Evolutionary conservation across 768 basidiomycete species (phyloP).

Genomic region (Agrocybe praecox): DNA sequence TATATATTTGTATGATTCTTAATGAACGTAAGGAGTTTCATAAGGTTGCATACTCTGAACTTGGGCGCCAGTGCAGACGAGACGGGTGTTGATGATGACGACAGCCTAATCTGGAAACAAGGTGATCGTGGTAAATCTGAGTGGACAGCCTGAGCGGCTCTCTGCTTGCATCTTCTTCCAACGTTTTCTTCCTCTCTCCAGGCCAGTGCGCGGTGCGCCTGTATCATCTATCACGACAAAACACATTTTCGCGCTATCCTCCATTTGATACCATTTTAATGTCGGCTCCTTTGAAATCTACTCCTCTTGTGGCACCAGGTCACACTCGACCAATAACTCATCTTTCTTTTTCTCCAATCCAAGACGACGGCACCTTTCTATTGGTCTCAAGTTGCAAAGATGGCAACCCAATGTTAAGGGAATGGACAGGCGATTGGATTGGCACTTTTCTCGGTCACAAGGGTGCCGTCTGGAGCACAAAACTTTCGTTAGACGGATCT

Average conservation of each 20-base stretch:
- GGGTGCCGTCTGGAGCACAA: conserved; percentile 97
- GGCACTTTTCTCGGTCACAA: conserved; percentile 90
- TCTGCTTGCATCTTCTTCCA: conserved; percentile 6
- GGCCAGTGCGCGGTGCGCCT: conserved; percentile 59
- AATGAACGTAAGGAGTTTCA: too few species aligned
- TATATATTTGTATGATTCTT: too few species aligned
- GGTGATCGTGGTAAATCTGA: background rate
- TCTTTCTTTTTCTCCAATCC: conserved; percentile 87
- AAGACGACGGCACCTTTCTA: conserved; percentile 85
- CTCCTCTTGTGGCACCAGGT: conserved; percentile 83
- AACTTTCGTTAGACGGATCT: conserved; percentile 84
- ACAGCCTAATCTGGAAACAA: background rate
- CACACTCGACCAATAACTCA: conserved; percentile 91
- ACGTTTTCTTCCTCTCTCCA: conserved; percentile 12
- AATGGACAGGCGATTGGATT: conserved; percentile 99
- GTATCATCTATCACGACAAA: conserved; percentile 44
- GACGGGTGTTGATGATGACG: background rate
- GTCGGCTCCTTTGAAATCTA: conserved; percentile 65
- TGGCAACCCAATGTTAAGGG: conserved; percentile 95
- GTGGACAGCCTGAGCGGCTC: background rate
- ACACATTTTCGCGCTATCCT: conserved; percentile 16
- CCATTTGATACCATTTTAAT: conserved; percentile 44
- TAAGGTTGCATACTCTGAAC: too few species aligned
- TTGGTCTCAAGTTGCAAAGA: conserved; percentile 98
- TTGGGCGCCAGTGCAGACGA: too few species aligned